Evolutionary conservation across 495 filamentous ascomycete species (phyloP).

Genomic region (Cudoniella acicularis): DNA sequence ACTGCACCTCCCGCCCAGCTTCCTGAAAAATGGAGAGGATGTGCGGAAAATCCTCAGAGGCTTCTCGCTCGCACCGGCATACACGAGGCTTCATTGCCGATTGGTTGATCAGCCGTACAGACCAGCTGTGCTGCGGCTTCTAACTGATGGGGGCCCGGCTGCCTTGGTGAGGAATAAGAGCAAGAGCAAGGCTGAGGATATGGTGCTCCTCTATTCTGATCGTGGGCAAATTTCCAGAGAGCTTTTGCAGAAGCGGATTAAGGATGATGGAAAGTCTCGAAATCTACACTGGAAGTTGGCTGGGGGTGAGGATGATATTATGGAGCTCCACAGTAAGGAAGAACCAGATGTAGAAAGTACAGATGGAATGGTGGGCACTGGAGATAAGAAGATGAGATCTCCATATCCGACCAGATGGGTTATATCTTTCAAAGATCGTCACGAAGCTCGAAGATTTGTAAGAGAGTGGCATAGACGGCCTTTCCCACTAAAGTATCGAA

Average conservation of each 20-base stretch:
- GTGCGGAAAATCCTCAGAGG: slow-evolving; percentile 34
- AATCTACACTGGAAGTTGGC: slow-evolving; percentile 39
- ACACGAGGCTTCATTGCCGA: slow-evolving; percentile 22
- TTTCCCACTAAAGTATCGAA: slow-evolving; percentile 26
- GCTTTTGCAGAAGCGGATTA: slow-evolving; percentile 34
- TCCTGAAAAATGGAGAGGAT: slow-evolving; percentile 41
- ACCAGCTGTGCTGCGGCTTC: slow-evolving; percentile 13
- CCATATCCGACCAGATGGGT: slow-evolving; percentile 37
- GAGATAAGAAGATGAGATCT: neutral
- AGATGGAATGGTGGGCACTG: slow-evolving; percentile 1
- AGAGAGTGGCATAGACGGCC: slow-evolving; percentile 51
- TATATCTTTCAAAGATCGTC: slow-evolving; percentile 40
- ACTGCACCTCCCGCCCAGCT: slow-evolving; percentile 29
- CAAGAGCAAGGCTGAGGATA: slow-evolving; percentile 15
- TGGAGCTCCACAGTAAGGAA: neutral
- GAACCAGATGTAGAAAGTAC: neutral
- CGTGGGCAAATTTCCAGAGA: slow-evolving; percentile 28
- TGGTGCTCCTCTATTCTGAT: slow-evolving; percentile 44
- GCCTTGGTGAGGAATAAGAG: slow-evolving; percentile 5
- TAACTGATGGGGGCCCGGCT: slow-evolving; percentile 26
- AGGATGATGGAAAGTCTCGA: slow-evolving; percentile 39
- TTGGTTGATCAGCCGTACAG: slow-evolving; percentile 22
- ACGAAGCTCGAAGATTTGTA: slow-evolving; percentile 54
- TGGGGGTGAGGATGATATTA: neutral
- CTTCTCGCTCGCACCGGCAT: slow-evolving; percentile 50